Base-by-base conservation (phyloP, 2,329 filamentous ascomycete genomes). In the Bipolaris bicolor region DNA sequence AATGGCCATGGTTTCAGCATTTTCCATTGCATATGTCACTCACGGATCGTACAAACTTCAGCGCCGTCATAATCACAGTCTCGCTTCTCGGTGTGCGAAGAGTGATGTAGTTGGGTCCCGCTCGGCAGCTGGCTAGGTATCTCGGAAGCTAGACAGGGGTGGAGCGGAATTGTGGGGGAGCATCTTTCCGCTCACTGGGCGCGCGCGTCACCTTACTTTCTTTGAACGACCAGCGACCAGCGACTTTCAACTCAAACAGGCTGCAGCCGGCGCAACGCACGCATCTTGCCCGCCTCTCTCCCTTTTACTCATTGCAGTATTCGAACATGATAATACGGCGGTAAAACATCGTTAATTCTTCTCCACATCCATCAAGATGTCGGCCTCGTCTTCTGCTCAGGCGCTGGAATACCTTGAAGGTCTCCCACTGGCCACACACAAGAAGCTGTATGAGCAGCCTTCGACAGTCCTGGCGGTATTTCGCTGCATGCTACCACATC, bases 391-490 rank as follows among this genome's bases (percentile, higher is more conserved):
- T 52, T 84, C 84, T 50, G 82, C 82, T 63, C 84, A 86, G 64
- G 84, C 85, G 53, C 90, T 94, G 74, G 93, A 97, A 74, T 98
- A 97, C 79, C 88, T 98, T 75, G 93, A 98, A 84, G 88, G 89
- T 75, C 88, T 96, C 71, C 91, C 91, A 48, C 92, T 93, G 63
- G 92, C 90, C 40, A 96, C 92, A 34, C 97, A 98, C 77, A 87
- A 88, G 74, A 90, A 91, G 77, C 85, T 99, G 44, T 99, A 99
- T 83, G 90, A 93, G 80, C 93, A 97, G 82, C 95, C 95, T 29
- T 96, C 94, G 40, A 97, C 95, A 1, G 90, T 93, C 36, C 87
- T 99, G 65, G 95, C 95, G 65, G 93, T 99, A 71, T 98, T 98
- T 77, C 88, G 95, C 66, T 93, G 95, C 80, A 97, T 99, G 92